phyloP scores from a whole-genome alignment of 768 basidiomycete genomes.

The Ramaria rubella region DNA sequence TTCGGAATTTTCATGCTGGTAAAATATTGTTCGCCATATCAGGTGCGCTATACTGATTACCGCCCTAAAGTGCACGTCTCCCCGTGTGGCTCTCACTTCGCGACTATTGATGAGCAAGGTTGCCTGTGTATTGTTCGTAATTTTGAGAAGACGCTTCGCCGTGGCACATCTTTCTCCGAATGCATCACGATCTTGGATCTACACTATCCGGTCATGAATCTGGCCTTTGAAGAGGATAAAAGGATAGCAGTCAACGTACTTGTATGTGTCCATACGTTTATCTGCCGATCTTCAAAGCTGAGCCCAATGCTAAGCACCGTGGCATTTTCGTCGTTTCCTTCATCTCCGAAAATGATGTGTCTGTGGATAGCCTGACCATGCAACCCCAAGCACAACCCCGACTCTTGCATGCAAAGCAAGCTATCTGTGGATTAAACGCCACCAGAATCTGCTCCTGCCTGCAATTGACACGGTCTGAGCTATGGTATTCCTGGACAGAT shows the following conservation, averaged over 20 bases:
- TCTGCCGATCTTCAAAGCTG: too few relatives aligned
- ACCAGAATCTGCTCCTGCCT: constrained; percentile 6
- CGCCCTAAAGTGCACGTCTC: constrained; percentile 31
- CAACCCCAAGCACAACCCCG: background rate
- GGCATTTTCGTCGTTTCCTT: constrained; percentile 6
- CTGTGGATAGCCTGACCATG: constrained; percentile 1
- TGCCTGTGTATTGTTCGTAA: constrained; percentile 28
- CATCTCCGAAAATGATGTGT: background rate
- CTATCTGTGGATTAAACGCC: background rate
- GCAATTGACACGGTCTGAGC: constrained; percentile 1
- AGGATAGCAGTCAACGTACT: constrained; percentile 4
- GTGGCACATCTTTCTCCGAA: constrained; percentile 15
- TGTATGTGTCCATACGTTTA: background rate
- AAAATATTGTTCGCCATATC: background rate
- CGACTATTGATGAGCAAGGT: constrained; percentile 18
- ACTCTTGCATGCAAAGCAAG: background rate
- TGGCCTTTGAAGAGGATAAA: constrained; percentile 23
- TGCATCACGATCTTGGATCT: constrained; percentile 18
- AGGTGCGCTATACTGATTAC: background rate
- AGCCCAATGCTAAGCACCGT: too few relatives aligned
- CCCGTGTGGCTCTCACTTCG: constrained; percentile 30
- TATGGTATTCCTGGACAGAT: constrained; percentile 8
- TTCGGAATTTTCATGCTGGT: constrained; percentile 7
- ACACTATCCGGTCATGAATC: constrained; percentile 13
- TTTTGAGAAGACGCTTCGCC: constrained; percentile 25